Conservation (phyloP, 768 basidiomycete genomes). For the Phylloporus sp. region DNA sequence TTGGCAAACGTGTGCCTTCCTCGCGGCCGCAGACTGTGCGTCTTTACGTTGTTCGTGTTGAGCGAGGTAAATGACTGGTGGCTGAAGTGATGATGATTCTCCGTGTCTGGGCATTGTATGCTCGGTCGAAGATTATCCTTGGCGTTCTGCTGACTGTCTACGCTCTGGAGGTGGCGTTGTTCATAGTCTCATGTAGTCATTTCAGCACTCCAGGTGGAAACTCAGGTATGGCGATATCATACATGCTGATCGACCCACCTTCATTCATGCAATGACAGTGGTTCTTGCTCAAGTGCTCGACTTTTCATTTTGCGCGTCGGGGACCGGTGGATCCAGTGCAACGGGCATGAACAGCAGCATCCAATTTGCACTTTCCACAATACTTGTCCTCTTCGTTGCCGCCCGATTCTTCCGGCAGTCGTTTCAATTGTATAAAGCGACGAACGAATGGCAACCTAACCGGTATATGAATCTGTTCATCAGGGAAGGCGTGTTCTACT, state of each 20-base stretch:
- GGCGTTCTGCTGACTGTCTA: slow-evolving; percentile 10
- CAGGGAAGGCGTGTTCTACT: slow-evolving; percentile 6
- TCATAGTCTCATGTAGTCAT: not conserved
- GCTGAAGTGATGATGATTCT: slow-evolving; percentile 14
- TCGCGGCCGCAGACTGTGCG: slow-evolving; percentile 10
- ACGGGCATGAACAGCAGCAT: not conserved
- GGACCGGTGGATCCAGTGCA: not conserved
- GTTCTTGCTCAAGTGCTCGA: not conserved
- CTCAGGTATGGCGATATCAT: not conserved
- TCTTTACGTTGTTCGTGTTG: not conserved
- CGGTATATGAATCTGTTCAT: slow-evolving; percentile 1
- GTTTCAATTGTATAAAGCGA: not conserved
- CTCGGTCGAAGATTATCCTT: slow-evolving; percentile 6
- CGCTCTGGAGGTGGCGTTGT: not conserved
- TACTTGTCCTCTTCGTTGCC: not conserved
- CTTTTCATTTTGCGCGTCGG: not conserved
- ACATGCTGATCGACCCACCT: too few species aligned
- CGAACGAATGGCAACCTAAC: not conserved
- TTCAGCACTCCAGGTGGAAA: not conserved
- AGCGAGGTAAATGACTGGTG: not conserved
- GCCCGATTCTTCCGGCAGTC: not conserved
- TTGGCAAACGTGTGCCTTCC: not conserved
- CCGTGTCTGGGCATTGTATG: slow-evolving; percentile 13
- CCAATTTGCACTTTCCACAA: not conserved
- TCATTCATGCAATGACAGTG: not conserved